These are phyloP conservation scores for Candida tropicalis DNA, from an alignment of 1,139 yeast species.

Conservation along the genomic window DNA sequence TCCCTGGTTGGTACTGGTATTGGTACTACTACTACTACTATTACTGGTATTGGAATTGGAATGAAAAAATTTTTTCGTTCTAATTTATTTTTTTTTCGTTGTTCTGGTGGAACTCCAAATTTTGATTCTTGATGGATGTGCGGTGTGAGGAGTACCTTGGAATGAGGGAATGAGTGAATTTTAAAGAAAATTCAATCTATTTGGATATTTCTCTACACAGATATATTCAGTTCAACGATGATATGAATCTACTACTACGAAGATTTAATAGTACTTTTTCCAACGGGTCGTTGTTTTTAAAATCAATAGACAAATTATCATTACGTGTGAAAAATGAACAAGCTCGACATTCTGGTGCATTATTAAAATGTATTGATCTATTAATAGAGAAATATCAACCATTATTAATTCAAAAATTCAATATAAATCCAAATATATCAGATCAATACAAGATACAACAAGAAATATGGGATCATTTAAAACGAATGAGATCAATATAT, in stretches of 20 bases:
- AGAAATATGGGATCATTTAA: constrained; percentile 15
- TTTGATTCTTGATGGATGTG: too few species aligned
- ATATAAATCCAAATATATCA: constrained; percentile 4
- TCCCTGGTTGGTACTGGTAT: too few species aligned
- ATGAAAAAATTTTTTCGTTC: constrained; percentile 10
- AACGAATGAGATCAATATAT: constrained; percentile 2
- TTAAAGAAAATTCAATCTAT: background rate
- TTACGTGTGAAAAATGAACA: constrained; percentile 13
- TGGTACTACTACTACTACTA: too few species aligned
- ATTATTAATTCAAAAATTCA: constrained; percentile 13
- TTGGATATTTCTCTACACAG: too few species aligned
- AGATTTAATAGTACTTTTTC: constrained; percentile 3
- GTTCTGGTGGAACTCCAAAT: too few species aligned
- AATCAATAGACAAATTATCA: constrained; percentile 10
- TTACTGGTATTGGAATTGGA: too few species aligned
- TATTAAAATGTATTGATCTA: constrained; percentile 17
- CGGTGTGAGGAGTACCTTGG: too few species aligned
- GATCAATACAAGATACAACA: constrained; percentile 13
- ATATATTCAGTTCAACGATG: too few species aligned
- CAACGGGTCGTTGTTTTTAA: constrained; percentile 1
- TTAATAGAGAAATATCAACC: constrained; percentile 18
- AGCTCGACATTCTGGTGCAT: constrained; percentile 11
- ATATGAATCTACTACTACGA: constrained; percentile 12
- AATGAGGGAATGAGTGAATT: too few species aligned
- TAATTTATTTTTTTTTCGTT: constrained; percentile 3